Base-by-base conservation (phyloP, 805 yeast species). In the Ogataea chonburiensis region DNA sequence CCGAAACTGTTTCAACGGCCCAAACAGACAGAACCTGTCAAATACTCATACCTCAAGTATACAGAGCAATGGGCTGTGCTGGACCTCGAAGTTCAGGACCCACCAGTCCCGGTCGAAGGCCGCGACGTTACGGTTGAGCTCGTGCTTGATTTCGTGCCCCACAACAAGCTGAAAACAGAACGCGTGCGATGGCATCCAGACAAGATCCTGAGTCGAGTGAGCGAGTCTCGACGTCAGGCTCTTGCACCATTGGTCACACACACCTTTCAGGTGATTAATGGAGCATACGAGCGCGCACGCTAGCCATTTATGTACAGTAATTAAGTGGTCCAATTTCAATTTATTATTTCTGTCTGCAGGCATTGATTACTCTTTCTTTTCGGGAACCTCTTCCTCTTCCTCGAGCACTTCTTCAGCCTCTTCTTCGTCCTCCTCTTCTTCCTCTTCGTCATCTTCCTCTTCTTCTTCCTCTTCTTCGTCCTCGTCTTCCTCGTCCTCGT, bases 181-280 rank as follows among this genome's bases (percentile, higher is more conserved):
- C 54, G 87, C 37, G 55, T 80, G 5, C 58, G 74, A 43, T 81
- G 87, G 87, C 88, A 81, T 53, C 88, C 88, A 1, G 88, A 81
- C 50, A 72, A 70, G 49, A 73, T 81, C 79, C 49, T 49, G 3
- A 24, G 23, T 42, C 54, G 38, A 23, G 52, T 40, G 16, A 42
- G 37, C 9, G 38, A 34, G 16, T 11, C 11, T 7, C 27, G 34
- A 18, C 35, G 28, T 1, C 7, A 10, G 5, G 36, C 34, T 4
- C 29, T 42, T 6, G 38, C 43, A 8, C 21, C 15, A 14, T 22
- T 39, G 24, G 60, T 69, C 8, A 72, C 75, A 0, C 42, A 40
- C n/a, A 53, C 64, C 2, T 72, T 71, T 43, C 77, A 72, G 46
- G 42, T 60, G 2, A 56, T 72, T 4, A 71, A 72, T 41, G 57